A percentile compares a stretch with the other conserved stretches of the same genome.
Evolutionary conservation across 148 eudicot species (phyloP).

Genomic region (Amaranthus hypochondriacus): DNA sequence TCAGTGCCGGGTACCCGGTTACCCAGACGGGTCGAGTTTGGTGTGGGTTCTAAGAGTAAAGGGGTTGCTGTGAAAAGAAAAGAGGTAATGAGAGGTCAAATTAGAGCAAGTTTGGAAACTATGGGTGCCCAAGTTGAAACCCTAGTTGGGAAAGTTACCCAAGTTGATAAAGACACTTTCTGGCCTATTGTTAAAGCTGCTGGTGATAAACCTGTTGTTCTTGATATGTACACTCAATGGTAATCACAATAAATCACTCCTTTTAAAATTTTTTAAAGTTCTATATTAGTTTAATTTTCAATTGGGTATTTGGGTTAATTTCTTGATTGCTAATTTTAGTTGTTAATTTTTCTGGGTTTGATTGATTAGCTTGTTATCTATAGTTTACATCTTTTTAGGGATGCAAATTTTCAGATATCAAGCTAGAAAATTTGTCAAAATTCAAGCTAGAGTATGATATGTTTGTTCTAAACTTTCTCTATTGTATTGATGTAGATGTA

Average conservation of each 20-base stretch:
- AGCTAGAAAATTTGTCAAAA: no score
- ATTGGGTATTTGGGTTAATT: not conserved
- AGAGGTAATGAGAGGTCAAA: conserved; percentile 20
- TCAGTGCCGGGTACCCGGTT: conserved; percentile 3
- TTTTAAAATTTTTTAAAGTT: not conserved
- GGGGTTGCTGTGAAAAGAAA: conserved; percentile 5
- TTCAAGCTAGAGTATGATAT: no score
- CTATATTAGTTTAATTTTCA: not conserved
- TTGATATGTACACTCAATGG: conserved; percentile 94
- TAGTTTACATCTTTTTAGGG: no score
- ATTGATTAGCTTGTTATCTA: no score
- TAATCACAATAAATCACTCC: conserved; percentile 12
- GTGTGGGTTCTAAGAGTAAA: not conserved
- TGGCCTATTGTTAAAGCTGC: conserved; percentile 88
- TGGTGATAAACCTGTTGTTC: conserved; percentile 64
- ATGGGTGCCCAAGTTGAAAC: conserved; percentile 35
- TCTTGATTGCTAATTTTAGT: not conserved
- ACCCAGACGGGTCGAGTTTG: conserved; percentile 12
- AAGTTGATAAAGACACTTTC: conserved; percentile 72
- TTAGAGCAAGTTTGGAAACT: conserved; percentile 44
- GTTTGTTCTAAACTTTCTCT: no score
- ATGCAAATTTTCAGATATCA: no score
- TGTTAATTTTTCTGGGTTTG: not conserved
- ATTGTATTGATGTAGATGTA: no score
- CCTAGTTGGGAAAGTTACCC: conserved; percentile 68